Evolutionary conservation across 352 stramenopile genomes (phyloP).

Genomic region (Pythium coloratum): DNA sequence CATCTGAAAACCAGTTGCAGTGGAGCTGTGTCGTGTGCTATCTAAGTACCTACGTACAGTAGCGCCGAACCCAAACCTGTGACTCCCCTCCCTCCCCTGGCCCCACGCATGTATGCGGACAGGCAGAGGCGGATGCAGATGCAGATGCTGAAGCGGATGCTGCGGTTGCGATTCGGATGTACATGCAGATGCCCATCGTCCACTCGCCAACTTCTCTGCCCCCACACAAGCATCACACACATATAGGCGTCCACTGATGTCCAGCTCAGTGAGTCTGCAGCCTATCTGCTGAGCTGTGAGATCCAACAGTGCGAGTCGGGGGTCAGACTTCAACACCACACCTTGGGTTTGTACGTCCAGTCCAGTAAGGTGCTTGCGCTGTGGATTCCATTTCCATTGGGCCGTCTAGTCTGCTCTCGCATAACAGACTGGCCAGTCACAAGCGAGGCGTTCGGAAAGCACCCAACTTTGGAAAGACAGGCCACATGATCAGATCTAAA

Average conservation of each 20-base stretch:
- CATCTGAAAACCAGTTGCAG: slow-evolving; percentile 4
- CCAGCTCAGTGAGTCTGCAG: not conserved
- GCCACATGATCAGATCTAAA: slow-evolving; percentile 6
- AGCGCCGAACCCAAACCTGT: not conserved
- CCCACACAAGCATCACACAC: not conserved
- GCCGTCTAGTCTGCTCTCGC: slow-evolving; percentile 14
- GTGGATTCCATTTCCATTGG: slow-evolving; percentile 18
- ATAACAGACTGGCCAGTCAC: slow-evolving; percentile 15
- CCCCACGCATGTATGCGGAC: not conserved
- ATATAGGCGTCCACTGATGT: not conserved
- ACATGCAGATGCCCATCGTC: slow-evolving; percentile 14
- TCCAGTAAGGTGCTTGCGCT: not conserved
- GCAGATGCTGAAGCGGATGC: slow-evolving; percentile 1
- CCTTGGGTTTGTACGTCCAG: not conserved
- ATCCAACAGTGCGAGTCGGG: not conserved
- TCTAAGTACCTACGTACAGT: not conserved
- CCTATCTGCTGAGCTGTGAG: not conserved
- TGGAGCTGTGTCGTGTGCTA: not conserved
- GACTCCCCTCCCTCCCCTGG: not conserved
- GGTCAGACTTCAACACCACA: not conserved
- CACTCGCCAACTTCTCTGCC: not conserved
- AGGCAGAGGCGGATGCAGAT: slow-evolving; percentile 3
- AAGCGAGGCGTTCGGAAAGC: slow-evolving; percentile 18
- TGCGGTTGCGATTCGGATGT: not conserved
- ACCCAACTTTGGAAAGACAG: slow-evolving; percentile 8